A percentile compares a stretch with the other conserved stretches of the same genome.
Evolutionary conservation across 2,329 filamentous ascomycete genomes (phyloP).

Genomic region (Arachnopeziza araneosa): DNA sequence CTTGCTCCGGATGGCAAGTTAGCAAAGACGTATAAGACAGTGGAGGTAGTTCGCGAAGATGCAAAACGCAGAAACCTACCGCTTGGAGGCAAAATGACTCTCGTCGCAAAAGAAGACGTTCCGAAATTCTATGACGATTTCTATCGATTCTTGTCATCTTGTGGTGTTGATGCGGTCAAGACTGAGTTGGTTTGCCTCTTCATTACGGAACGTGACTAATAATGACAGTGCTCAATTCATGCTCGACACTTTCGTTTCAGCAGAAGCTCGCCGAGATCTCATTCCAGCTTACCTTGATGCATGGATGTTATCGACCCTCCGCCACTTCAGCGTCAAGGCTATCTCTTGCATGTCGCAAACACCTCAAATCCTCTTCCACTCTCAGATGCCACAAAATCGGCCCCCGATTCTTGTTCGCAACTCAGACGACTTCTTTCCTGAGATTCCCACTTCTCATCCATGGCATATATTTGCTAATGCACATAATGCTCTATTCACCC

Average conservation of each 20-base stretch:
- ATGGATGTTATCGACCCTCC: constrained; percentile 73
- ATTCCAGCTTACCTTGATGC: constrained; percentile 76
- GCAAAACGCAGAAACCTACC: constrained; percentile 42
- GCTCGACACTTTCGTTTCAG: constrained; percentile 67
- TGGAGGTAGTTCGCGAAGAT: constrained; percentile 48
- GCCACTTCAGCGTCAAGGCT: constrained; percentile 69
- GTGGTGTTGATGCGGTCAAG: constrained; percentile 82
- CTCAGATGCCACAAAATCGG: constrained; percentile 70
- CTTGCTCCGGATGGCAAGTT: constrained; percentile 71
- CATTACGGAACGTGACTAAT: neutral
- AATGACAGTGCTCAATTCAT: constrained; percentile 65
- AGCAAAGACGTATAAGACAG: constrained; percentile 72
- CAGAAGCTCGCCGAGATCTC: constrained; percentile 64
- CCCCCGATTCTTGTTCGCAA: constrained; percentile 74
- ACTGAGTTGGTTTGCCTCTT: constrained; percentile 53
- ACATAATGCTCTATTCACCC: constrained; percentile 76
- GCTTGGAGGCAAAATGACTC: constrained; percentile 60
- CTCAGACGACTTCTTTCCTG: constrained; percentile 88
- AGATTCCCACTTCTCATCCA: constrained; percentile 71
- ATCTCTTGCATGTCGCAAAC: constrained; percentile 95
- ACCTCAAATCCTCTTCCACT: constrained; percentile 80
- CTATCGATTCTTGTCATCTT: constrained; percentile 69
- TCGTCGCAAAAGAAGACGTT: constrained; percentile 71
- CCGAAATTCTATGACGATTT: constrained; percentile 82
- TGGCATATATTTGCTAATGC: constrained; percentile 97